Evolutionary conservation across 2,329 filamentous ascomycete species (phyloP), one percentile per base, ranked within the genome.

Genomic region (Pseudogymnoascus verrucosus): DNA sequence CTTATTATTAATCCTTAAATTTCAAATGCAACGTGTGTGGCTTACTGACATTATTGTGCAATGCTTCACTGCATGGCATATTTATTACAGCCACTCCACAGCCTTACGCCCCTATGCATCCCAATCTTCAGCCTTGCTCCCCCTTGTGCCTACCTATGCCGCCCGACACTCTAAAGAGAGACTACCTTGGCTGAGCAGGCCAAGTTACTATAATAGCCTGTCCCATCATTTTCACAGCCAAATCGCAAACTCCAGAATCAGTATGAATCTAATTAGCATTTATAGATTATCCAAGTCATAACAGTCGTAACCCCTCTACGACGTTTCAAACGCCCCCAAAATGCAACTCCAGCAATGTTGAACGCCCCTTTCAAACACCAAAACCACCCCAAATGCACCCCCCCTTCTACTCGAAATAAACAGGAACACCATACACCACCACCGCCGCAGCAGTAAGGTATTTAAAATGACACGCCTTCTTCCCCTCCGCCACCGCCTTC

Each of bases 371-470:
- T 54, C 47, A 54, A 54, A 54, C 51, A 36, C 51, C 44, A 28
- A 28, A 51, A 26, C 44, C 44, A 51, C 42, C 40, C 40, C 8
- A 42, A 57, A 57, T 54, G 51, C 51, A 57, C 28, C 16, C 6
- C 2, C 6, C 28, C n/a, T 10, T 36, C 51, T 65, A 65, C 39
- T 75, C 77, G 68, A 96, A 80, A 76, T 92, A 97, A 67, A 96
- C 91, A 31, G 95, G 95, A 73, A 99, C 89, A 14, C 95, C 95
- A 78, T 98, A 99, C 62, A 98, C 88, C 68, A 95, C 93, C 23
- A 95, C 91, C 39, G 93, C 92, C 10, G 93, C 95, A 0, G 92
- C 95, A 71, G 96, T 99, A 69, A 99, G 78, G 78, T 96, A 98
- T 73, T 85, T 85, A 77, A 99, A 84, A 69, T 90, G 86, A 77